Evolutionary conservation across 2,329 filamentous ascomycete genomes (phyloP).

Genomic region (Scedosporium apiospermum): DNA sequence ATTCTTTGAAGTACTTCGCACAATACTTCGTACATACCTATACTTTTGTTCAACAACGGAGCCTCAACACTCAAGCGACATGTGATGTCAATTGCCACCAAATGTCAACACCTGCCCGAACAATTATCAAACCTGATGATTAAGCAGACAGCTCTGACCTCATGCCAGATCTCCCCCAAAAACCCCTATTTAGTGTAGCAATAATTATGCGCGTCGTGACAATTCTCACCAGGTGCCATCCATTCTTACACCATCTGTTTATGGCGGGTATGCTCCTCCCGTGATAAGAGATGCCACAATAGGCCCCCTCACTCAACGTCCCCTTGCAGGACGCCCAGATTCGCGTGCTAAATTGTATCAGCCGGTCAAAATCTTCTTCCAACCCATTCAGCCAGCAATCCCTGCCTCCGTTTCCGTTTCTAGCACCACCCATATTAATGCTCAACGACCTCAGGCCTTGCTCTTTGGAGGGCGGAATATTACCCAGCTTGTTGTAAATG

Average conservation of each 20-base stretch:
- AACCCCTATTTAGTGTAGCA: slow-evolving; percentile 1
- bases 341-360: not conserved
- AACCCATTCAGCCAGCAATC: not conserved
- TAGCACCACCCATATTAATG: not conserved
- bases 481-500: not conserved
- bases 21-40: too few species aligned
- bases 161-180: not conserved
- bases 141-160: not conserved
- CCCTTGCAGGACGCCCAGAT: not conserved
- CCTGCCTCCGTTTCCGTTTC: not conserved
- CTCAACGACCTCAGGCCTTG: not conserved
- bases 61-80: too few species aligned
- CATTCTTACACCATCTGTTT: not conserved
- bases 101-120: not conserved
- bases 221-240: not conserved
- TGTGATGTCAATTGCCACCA: not conserved
- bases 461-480: not conserved
- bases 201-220: not conserved
- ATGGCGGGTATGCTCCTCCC: not conserved
- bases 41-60: too few species aligned
- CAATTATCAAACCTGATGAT: not conserved
- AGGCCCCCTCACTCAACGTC: not conserved
- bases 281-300: not conserved
- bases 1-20: too few species aligned
- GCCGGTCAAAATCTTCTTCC: not conserved